Conservation (phyloP, 305 asterid species). For the Solanum hybrid region DNA sequence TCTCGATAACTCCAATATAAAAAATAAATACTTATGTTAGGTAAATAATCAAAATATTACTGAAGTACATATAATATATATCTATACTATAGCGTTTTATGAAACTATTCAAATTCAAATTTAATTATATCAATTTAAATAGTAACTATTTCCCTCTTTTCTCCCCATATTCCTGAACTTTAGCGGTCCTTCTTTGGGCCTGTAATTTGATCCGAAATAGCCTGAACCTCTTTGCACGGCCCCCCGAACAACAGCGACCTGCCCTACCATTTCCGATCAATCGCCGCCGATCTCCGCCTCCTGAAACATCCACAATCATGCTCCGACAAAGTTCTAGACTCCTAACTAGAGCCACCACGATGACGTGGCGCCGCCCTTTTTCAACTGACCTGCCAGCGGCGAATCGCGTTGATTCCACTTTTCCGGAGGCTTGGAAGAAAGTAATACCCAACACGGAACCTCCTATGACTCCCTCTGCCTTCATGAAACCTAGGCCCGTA, state of each 20-base stretch:
- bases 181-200: background rate
- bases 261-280: background rate
- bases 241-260: background rate
- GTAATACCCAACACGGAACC: conserved; percentile 53
- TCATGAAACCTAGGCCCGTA: conserved; percentile 65
- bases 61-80: too few species aligned
- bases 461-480: conserved; percentile 62
- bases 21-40: too few species aligned
- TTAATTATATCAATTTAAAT: too few species aligned
- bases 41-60: too few species aligned
- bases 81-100: too few species aligned
- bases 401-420: conserved; percentile 42
- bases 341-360: conserved; percentile 45
- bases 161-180: background rate
- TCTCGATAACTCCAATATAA: too few species aligned
- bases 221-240: background rate
- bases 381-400: conserved; percentile 52
- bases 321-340: conserved; percentile 46
- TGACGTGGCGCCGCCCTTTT: conserved; percentile 48
- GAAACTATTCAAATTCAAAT: background rate
- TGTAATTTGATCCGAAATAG: background rate
- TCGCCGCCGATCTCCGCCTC: conserved; percentile 3
- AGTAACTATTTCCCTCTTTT: background rate
- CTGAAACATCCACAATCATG: conserved; percentile 25
- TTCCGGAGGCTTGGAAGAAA: conserved; percentile 59